Base-by-base conservation (phyloP, 306 rosid species). In the Boehmeria nivea region DNA sequence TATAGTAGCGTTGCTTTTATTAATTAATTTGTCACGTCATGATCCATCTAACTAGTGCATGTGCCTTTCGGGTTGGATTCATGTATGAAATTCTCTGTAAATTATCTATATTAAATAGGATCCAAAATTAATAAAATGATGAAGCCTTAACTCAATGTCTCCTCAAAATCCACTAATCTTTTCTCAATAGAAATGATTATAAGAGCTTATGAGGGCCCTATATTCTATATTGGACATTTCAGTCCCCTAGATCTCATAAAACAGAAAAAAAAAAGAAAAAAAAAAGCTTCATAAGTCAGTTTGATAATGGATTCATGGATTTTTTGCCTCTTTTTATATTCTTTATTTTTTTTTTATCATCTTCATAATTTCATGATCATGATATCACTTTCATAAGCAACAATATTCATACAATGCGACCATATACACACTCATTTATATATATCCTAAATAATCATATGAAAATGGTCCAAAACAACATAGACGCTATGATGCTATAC, bases 21-120 rank as follows among this genome's bases (percentile, higher is more conserved):
- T 2, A 21, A 49, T 5, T 17, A 15, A 8, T 7, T 6, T 26
- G 6, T 51, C 39, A 2, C 40, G 2, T 51, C 38, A 51, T 51
- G 57, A 51, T 51, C 23, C 57, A 51, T 26, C 57, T 28, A 21
- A 25, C 37, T 51, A 27, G 39, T 51, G 57, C 31, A 26, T 26
- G 51, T 45, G 51, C 57, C n/a, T 8, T 51, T 51, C 6, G 24
- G 23, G 57, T 51, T 25, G 9, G 38, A 51, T 51, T 51, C 39
- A 28, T 51, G 38, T 16, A 16, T 51, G 15, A 11, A 23, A 6
- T 27, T 26, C 0, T 26, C 28, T 25, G 6, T 15, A 27, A 51
- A 7, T 26, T 14, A 4, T 12, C 6, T 14, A 51, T 16, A 51
- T 45, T 4, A 31, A 31, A 4, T 31, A 31, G 36, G 8, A 51